A percentile compares a stretch with the other conserved stretches of the same genome.
Evolutionary conservation across 371 early-diverging fungal genomes (phyloP).

Genomic region (Mucor circinelloides): DNA sequence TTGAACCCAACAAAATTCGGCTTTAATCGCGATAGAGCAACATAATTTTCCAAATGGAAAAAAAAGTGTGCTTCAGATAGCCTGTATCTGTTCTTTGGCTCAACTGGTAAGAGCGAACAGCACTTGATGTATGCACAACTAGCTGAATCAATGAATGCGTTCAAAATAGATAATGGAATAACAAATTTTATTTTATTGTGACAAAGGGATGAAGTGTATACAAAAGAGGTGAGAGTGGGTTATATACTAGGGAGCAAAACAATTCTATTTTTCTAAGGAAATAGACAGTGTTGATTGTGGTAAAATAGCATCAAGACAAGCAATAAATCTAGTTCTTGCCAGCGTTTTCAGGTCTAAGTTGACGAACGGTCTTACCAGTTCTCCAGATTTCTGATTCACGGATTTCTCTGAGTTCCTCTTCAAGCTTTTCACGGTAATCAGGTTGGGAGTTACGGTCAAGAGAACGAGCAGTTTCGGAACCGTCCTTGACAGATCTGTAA

Average conservation of each 20-base stretch:
- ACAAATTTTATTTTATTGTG: not conserved
- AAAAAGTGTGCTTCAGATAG: too few species aligned
- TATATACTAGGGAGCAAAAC: not conserved
- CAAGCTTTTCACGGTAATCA: constrained; percentile 92
- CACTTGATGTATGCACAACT: too few species aligned
- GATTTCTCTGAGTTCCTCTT: constrained; percentile 88
- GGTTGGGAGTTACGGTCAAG: constrained; percentile 87
- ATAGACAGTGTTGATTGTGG: not conserved
- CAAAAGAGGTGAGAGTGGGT: not conserved
- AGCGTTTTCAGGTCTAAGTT: constrained; percentile 80
- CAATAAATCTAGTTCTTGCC: constrained; percentile 29
- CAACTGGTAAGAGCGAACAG: too few species aligned
- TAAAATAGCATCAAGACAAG: not conserved
- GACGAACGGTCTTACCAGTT: constrained; percentile 90
- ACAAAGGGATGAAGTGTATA: not conserved
- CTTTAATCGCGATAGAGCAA: too few species aligned
- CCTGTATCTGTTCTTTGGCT: too few species aligned
- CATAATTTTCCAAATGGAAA: too few species aligned
- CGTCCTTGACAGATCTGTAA: constrained; percentile 87
- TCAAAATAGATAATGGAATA: not conserved
- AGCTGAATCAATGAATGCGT: not conserved
- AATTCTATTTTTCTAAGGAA: not conserved
- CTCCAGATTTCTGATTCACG: constrained; percentile 65
- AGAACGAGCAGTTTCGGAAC: constrained; percentile 88
- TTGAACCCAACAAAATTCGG: too few species aligned